Percentiles rank a stretch among this genome's conserved stretches.
phyloP scores from a whole-genome alignment of 257 asterid species.

The Ajuga chamaepitys region DNA sequence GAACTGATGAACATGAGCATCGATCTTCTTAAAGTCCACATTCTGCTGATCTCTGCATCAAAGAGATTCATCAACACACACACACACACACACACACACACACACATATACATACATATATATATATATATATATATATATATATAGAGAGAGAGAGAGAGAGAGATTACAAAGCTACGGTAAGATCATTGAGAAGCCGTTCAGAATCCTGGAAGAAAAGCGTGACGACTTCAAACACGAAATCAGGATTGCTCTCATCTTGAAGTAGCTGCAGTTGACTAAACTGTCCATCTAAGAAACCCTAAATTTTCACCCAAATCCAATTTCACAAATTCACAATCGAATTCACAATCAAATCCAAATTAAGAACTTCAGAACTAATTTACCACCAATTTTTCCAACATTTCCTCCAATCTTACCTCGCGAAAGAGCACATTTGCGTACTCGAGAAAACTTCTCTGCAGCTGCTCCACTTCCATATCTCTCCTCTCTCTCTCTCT shows the following conservation, averaged over 20 bases:
- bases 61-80: neutral
- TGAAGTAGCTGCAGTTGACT: conserved; percentile 69
- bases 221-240: conserved; percentile 67
- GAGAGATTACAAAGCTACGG: conserved; percentile 36
- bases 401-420: conserved; percentile 25
- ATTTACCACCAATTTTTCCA: neutral
- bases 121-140: no score
- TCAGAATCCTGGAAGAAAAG: conserved; percentile 81
- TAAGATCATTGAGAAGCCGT: conserved; percentile 66
- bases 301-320: conserved; percentile 43
- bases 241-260: conserved; percentile 79
- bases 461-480: conserved; percentile 66
- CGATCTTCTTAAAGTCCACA: conserved; percentile 68
- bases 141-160: neutral
- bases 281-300: conserved; percentile 67
- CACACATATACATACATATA: no score
- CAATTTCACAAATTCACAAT: neutral
- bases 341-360: neutral
- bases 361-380: neutral
- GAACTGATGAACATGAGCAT: conserved; percentile 78
- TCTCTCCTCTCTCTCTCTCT: neutral
- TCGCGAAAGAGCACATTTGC: conserved; percentile 40
- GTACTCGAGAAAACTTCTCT: conserved; percentile 55
- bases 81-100: no score
- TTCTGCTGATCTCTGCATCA: conserved; percentile 50